phyloP scores from a whole-genome alignment of 2,329 filamentous ascomycete genomes.

The Escovopsis sp. region DNA sequence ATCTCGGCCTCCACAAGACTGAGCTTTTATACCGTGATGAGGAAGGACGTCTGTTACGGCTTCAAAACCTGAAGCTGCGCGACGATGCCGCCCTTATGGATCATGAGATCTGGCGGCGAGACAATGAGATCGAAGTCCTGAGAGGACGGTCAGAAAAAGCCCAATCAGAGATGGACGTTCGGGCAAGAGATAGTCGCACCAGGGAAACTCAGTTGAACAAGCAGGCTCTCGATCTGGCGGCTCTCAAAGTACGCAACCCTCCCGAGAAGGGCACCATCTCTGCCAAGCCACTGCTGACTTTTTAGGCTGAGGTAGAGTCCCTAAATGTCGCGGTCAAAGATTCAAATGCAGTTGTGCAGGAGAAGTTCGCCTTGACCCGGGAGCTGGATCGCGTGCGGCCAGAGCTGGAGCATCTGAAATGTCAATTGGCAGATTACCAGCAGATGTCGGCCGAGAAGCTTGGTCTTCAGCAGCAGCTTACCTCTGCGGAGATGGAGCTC shows the following conservation, averaged over 20 bases:
- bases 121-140: slow-evolving; percentile 39
- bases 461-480: slow-evolving; percentile 62
- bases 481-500: slow-evolving; percentile 62
- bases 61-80: slow-evolving; percentile 55
- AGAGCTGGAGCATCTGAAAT: slow-evolving; percentile 39
- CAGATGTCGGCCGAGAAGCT: slow-evolving; percentile 63
- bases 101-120: slow-evolving; percentile 43
- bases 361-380: slow-evolving; percentile 37
- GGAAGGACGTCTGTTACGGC: slow-evolving; percentile 50
- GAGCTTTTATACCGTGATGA: slow-evolving; percentile 62
- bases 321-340: slow-evolving; percentile 53
- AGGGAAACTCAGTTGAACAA: slow-evolving; percentile 33
- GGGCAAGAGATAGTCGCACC: slow-evolving; percentile 25
- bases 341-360: slow-evolving; percentile 50
- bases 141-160: slow-evolving; percentile 24
- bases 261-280: too few relatives aligned
- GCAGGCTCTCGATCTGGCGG: slow-evolving; percentile 32
- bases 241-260: slow-evolving; percentile 26
- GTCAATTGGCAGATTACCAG: slow-evolving; percentile 45
- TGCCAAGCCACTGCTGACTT: slow-evolving; percentile 2
- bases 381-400: slow-evolving; percentile 38
- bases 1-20: slow-evolving; percentile 46
- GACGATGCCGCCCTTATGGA: slow-evolving; percentile 58
- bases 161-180: slow-evolving; percentile 26
- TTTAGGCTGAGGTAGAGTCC: slow-evolving; percentile 54